Evolutionary conservation across 2,329 filamentous ascomycete species (phyloP), one percentile per base, ranked within the genome.

Genomic region (Volutella citrinella): DNA sequence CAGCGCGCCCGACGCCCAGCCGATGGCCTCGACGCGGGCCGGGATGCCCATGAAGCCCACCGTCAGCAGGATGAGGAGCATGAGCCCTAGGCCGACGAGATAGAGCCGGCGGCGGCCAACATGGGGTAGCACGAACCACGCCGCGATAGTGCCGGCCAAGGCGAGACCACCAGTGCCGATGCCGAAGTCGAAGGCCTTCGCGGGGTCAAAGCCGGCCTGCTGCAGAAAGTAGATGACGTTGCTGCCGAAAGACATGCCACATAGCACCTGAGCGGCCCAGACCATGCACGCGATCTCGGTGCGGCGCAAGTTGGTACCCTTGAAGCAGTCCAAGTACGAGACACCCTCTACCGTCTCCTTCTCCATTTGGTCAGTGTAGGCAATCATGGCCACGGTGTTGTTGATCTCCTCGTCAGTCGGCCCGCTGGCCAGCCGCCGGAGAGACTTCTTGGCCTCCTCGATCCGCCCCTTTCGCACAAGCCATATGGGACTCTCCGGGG

Each of bases 41-140:
- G 68, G 65, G 9, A 69, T 63, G 0, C 84, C 83, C 0, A 89
- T 72, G 27, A 70, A 57, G 6, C 74, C 62, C 14, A 76, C 64
- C 14, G 56, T 46, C 3, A 69, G 51, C 2, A 72, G 65, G 1
- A 65, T 48, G 27, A 54, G 1, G 40, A 52, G 53, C 62, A 75
- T 74, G 7, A 74, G 52, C 6, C 77, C 75, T 9, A 66, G 66
- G 1, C n/a, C n/a, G n/a, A n/a, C n/a, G n/a, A n/a, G n/a, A n/a
- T n/a, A n/a, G n/a, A n/a, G n/a, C n/a, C n/a, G n/a, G n/a, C n/a
- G n/a, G n/a, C n/a, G n/a, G n/a, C n/a, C n/a, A n/a, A n/a, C n/a
- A n/a, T n/a, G n/a, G n/a, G n/a, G n/a, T 4, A 37, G 15, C 5
- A 37, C 24, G 5, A 12, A 37, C 29, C 34, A 37, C 6, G 34